A percentile compares a stretch with the other conserved stretches of the same genome.
Conservation (phyloP, 2,329 filamentous ascomycete genomes). For the Beauveria asiatica region DNA sequence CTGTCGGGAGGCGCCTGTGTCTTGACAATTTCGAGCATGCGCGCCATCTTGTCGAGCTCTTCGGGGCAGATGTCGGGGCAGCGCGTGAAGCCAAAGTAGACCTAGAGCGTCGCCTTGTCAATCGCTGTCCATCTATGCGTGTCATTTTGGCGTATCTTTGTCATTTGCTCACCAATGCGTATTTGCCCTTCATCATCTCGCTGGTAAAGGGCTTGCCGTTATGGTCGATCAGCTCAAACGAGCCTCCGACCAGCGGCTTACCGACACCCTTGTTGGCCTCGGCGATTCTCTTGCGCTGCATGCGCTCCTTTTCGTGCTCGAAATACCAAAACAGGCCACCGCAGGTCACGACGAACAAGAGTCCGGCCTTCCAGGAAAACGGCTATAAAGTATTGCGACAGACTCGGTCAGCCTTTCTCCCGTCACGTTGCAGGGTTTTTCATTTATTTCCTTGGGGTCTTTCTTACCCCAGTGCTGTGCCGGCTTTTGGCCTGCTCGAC, state of each 20-base stretch:
- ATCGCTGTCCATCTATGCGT: background rate
- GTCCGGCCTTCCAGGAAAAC: conserved; percentile 85
- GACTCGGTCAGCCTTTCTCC: conserved; percentile 11
- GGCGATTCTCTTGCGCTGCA: conserved; percentile 81
- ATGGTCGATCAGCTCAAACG: conserved; percentile 75
- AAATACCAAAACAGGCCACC: conserved; percentile 81
- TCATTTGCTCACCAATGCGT: conserved; percentile 54
- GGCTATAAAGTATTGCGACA: conserved; percentile 48
- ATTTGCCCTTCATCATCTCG: conserved; percentile 77
- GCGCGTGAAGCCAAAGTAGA: conserved; percentile 98
- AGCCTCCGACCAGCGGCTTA: conserved; percentile 83
- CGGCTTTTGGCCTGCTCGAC: conserved; percentile 52
- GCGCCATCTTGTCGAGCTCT: conserved; percentile 98
- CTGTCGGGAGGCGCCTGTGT: conserved; percentile 35
- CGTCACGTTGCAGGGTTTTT: background rate
- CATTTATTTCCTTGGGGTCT: background rate
- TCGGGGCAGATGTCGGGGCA: conserved; percentile 98
- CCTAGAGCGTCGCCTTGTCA: conserved; percentile 35
- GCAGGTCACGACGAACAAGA: conserved; percentile 76
- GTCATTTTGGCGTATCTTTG: background rate
- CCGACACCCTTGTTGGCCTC: conserved; percentile 92
- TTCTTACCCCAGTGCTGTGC: conserved; percentile 45
- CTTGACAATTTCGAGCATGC: conserved; percentile 72
- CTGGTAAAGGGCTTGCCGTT: conserved; percentile 70
- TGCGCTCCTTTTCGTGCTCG: conserved; percentile 81